These are phyloP conservation scores for Colletotrichum endophyticum DNA, from an alignment of 2,329 filamentous ascomycete species.

Conservation along the genomic window DNA sequence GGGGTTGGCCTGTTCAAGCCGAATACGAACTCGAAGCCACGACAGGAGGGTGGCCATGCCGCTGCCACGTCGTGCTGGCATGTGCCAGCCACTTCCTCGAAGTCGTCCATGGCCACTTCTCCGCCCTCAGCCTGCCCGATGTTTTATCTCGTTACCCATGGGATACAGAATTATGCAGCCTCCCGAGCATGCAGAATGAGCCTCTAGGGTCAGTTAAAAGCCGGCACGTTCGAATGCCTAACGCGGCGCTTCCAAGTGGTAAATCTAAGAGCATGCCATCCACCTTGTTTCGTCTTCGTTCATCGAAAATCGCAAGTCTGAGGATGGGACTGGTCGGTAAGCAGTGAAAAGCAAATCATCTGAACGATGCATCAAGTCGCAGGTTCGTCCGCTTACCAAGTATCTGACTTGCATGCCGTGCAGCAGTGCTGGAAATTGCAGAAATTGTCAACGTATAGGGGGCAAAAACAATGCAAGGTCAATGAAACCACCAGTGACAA, in stretches of 20 bases:
- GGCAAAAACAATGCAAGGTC: too few relatives aligned
- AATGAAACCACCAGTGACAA: too few relatives aligned
- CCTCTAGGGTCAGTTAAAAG: background rate
- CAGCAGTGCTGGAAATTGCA: background rate
- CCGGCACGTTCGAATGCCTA: background rate
- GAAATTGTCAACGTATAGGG: background rate
- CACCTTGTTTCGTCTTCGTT: background rate
- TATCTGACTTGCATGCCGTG: background rate
- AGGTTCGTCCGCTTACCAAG: background rate
- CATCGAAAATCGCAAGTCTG: background rate
- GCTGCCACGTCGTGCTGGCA: background rate
- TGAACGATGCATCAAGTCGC: background rate
- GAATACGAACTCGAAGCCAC: slow-evolving; percentile 13
- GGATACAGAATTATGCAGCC: background rate
- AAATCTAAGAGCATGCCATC: background rate
- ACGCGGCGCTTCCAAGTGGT: background rate
- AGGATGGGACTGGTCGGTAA: background rate
- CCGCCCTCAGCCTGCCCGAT: background rate
- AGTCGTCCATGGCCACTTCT: background rate
- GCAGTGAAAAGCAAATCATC: background rate
- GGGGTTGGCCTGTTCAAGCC: background rate
- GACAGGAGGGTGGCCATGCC: background rate
- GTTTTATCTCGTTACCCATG: background rate
- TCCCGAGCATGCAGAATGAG: background rate
- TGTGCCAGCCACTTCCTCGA: background rate